A percentile compares a stretch with the other conserved stretches of the same genome.
Evolutionary conservation across 2,329 filamentous ascomycete species (phyloP).

Genomic region (Cladophialophora carrionii): DNA sequence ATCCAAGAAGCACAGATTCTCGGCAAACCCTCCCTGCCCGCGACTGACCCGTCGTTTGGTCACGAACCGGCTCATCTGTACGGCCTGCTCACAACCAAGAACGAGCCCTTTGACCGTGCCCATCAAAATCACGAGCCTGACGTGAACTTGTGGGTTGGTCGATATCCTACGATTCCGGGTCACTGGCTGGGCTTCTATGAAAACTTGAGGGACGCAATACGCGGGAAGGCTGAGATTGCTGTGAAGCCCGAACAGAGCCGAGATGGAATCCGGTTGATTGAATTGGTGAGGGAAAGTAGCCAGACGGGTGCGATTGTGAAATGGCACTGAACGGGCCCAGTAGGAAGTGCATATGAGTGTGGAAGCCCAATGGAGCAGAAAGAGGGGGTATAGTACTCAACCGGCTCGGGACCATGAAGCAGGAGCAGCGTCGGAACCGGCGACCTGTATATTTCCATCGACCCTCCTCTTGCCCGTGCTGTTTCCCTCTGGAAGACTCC

Average conservation of each 20-base stretch:
- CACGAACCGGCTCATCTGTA: slow-evolving; percentile 62
- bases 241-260: slow-evolving; percentile 28
- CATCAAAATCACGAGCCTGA: slow-evolving; percentile 18
- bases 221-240: slow-evolving; percentile 14
- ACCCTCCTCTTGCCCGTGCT: slow-evolving; percentile 9
- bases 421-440: not conserved
- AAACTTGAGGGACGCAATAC: slow-evolving; percentile 27
- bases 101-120: slow-evolving; percentile 13
- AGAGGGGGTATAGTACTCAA: slow-evolving; percentile 5
- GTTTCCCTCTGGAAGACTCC: slow-evolving; percentile 11
- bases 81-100: slow-evolving; percentile 55
- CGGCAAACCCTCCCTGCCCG: slow-evolving; percentile 61
- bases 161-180: slow-evolving; percentile 29
- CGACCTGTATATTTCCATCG: slow-evolving; percentile 7
- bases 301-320: slow-evolving; percentile 14
- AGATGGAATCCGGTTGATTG: slow-evolving; percentile 32
- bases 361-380: slow-evolving; percentile 1
- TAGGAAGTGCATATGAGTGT: not conserved
- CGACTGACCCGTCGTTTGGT: slow-evolving; percentile 66
- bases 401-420: slow-evolving; percentile 4
- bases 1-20: slow-evolving; percentile 74
- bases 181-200: slow-evolving; percentile 33
- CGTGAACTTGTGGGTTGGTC: slow-evolving; percentile 18
- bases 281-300: slow-evolving; percentile 28
- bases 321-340: slow-evolving; percentile 14